Evolutionary conservation across 2,329 filamentous ascomycete genomes (phyloP).

Genomic region (Cercospora berteroae): DNA sequence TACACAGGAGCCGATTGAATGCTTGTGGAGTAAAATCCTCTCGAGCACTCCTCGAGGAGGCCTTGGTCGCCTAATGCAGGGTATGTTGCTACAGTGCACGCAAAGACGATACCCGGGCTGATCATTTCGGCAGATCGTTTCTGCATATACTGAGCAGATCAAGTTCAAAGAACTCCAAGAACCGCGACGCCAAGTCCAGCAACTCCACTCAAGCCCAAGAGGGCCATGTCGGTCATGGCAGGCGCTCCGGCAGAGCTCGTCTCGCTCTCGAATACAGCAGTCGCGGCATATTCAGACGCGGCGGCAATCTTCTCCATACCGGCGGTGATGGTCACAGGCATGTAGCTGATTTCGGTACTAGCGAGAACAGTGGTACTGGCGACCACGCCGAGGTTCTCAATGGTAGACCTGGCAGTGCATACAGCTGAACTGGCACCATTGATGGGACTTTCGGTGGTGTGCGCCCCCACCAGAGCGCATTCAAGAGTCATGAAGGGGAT

Average conservation of each 20-base stretch:
- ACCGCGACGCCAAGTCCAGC: slow-evolving; percentile 16
- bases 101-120: not conserved
- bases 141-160: not conserved
- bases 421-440: slow-evolving; percentile 27
- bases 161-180: slow-evolving; percentile 18
- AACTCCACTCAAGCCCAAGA: slow-evolving; percentile 12
- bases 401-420: slow-evolving; percentile 26
- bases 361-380: slow-evolving; percentile 33
- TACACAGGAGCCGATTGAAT: slow-evolving; percentile 1
- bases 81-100: not conserved
- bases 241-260: slow-evolving; percentile 20
- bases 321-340: slow-evolving; percentile 32
- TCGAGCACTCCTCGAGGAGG: not conserved
- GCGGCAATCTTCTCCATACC: slow-evolving; percentile 27
- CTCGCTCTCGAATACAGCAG: slow-evolving; percentile 8
- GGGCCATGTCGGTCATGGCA: slow-evolving; percentile 13
- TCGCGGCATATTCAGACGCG: slow-evolving; percentile 18
- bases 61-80: not conserved
- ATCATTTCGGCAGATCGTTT: not conserved
- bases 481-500: slow-evolving; percentile 23
- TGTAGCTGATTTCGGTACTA: slow-evolving; percentile 30
- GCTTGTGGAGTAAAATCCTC: not conserved
- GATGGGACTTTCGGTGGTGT: slow-evolving; percentile 20
- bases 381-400: slow-evolving; percentile 28
- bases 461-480: slow-evolving; percentile 30